These are phyloP conservation scores for Achlya hypogyna DNA, from an alignment of 352 stramenopile genomes.

Conservation along the genomic window DNA sequence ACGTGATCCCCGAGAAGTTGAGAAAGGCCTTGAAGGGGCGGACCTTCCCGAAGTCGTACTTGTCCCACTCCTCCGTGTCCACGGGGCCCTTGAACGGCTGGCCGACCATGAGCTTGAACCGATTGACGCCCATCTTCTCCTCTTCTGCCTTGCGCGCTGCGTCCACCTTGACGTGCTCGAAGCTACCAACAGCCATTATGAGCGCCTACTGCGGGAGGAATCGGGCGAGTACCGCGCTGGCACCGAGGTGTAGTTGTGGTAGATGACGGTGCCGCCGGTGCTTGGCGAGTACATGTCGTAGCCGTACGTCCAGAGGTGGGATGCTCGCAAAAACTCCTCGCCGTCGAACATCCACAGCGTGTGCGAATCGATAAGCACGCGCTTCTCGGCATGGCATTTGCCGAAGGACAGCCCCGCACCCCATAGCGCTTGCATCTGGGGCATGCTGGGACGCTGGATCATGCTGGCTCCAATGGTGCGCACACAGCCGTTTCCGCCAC, in stretches of 20 bases:
- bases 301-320: conserved; percentile 59
- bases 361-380: conserved; percentile 75
- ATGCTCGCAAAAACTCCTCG: conserved; percentile 62
- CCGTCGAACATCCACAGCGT: conserved; percentile 74
- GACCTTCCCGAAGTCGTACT: conserved; percentile 7
- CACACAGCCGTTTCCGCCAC: neutral
- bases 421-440: conserved; percentile 81
- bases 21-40: neutral
- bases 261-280: conserved; percentile 39
- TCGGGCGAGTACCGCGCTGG: neutral
- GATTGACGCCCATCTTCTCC: neutral
- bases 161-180: neutral
- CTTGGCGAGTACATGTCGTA: conserved; percentile 85
- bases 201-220: conserved; percentile 36
- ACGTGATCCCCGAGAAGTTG: conserved; percentile 11
- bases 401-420: conserved; percentile 70
- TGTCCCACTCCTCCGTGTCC: neutral
- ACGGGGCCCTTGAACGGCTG: neutral
- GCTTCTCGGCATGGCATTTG: conserved; percentile 74
- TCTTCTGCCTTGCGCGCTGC: neutral
- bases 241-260: conserved; percentile 31
- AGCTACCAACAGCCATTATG: conserved; percentile 4
- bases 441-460: conserved; percentile 27
- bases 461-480: conserved; percentile 1
- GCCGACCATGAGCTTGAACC: neutral